Evolutionary conservation across 441 rosid species (phyloP).

Genomic region (Hura crepitans): DNA sequence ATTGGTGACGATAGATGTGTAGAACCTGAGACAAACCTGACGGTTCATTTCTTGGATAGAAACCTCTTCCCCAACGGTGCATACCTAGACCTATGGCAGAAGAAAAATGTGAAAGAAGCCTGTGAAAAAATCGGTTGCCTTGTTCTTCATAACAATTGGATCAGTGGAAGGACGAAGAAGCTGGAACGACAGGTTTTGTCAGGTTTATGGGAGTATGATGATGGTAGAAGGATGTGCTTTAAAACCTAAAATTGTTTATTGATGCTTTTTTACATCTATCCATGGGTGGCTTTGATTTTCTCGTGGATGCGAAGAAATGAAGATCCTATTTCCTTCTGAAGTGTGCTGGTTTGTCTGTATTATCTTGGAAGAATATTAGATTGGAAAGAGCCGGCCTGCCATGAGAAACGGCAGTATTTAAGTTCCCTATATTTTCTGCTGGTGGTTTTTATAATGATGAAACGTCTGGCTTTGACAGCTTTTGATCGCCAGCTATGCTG

Average conservation of each 20-base stretch:
- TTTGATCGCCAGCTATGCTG: constrained; percentile 29
- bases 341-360: too few species aligned
- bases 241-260: background rate
- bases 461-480: constrained; percentile 23
- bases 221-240: constrained; percentile 64
- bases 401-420: constrained; percentile 28
- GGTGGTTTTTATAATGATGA: constrained; percentile 12
- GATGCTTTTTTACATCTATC: constrained; percentile 10
- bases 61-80: constrained; percentile 91
- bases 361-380: constrained; percentile 25
- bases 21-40: constrained; percentile 70
- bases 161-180: constrained; percentile 79
- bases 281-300: constrained; percentile 23
- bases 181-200: constrained; percentile 70
- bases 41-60: constrained; percentile 70
- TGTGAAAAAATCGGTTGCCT: constrained; percentile 60
- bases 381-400: constrained; percentile 35
- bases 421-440: constrained; percentile 10
- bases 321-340: constrained; percentile 3
- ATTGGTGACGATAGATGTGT: constrained; percentile 53
- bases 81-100: constrained; percentile 63
- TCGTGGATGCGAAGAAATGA: constrained; percentile 22
- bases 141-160: constrained; percentile 82
- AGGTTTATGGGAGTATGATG: constrained; percentile 83
- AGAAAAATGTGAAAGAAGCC: constrained; percentile 48